Percentiles rank a stretch among this genome's conserved stretches.
Evolutionary conservation across 495 filamentous ascomycete genomes (phyloP).

Genomic region (Copromyces sp.): DNA sequence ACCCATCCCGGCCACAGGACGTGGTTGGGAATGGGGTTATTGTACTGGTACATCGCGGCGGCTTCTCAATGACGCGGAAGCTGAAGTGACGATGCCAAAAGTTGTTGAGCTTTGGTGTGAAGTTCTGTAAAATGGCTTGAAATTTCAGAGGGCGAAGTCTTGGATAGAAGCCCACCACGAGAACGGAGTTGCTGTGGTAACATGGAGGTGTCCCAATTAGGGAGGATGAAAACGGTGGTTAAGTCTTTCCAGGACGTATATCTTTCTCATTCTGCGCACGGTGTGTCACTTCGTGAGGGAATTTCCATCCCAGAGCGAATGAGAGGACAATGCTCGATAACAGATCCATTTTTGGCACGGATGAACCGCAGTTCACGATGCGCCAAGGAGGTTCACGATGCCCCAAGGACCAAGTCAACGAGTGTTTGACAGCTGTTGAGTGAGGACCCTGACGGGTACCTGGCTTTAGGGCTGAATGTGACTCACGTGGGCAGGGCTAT

Average conservation of each 20-base stretch:
- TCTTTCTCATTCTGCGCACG: neutral
- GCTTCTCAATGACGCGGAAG: neutral
- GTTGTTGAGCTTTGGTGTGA: neutral
- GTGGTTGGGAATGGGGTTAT: neutral
- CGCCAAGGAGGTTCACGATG: neutral
- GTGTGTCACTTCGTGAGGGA: neutral
- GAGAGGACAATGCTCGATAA: neutral
- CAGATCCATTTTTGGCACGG: neutral
- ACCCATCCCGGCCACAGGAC: neutral
- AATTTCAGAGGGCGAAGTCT: too few species aligned
- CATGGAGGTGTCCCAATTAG: rapidly evolving
- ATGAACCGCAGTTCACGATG: neutral
- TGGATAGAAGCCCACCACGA: neutral
- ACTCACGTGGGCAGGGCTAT: neutral
- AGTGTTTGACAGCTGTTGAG: neutral
- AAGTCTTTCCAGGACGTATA: neutral
- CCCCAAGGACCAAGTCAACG: neutral
- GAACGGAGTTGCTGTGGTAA: neutral
- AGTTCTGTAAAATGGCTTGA: neutral
- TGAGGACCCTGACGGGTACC: neutral
- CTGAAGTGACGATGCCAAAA: neutral
- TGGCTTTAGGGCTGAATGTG: neutral
- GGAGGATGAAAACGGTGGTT: neutral
- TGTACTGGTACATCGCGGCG: neutral
- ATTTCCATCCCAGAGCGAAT: neutral